Evolutionary conservation across 176 grass and related monocot genomes (phyloP).

Genomic region (Phragmites australis): DNA sequence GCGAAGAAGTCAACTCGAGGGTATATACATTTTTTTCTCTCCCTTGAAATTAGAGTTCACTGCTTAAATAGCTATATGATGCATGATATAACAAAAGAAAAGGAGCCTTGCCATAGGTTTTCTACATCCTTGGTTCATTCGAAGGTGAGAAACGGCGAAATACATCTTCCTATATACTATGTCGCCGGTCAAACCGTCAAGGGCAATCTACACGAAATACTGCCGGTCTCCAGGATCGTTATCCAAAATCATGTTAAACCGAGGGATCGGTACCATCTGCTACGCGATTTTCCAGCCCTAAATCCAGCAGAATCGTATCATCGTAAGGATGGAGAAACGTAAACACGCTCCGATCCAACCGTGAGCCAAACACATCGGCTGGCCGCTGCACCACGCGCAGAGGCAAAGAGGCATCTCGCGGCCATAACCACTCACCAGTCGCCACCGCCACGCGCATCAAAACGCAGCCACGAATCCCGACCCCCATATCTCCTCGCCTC

Average conservation of each 20-base stretch:
- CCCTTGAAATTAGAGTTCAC: too few relatives aligned
- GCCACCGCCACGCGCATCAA: conserved; percentile 15
- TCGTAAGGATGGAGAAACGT: neutral
- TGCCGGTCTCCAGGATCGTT: neutral
- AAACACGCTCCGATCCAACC: neutral
- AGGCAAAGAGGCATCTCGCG: neutral
- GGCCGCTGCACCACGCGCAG: conserved; percentile 16
- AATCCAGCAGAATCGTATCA: neutral
- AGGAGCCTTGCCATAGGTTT: too few relatives aligned
- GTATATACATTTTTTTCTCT: too few relatives aligned
- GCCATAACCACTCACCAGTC: neutral
- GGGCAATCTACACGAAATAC: neutral
- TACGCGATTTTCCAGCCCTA: neutral
- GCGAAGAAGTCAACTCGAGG: too few relatives aligned
- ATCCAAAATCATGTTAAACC: neutral
- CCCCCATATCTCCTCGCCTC: neutral
- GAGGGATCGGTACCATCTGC: neutral
- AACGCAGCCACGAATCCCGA: conserved; percentile 34
- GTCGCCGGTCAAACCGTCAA: neutral
- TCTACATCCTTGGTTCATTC: too few relatives aligned
- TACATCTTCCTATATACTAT: neutral
- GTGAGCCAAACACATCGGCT: neutral
- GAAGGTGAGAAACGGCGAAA: too few relatives aligned
- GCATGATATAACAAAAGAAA: too few relatives aligned
- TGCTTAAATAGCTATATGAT: too few relatives aligned